Base-by-base conservation (phyloP, 495 filamentous ascomycete genomes). In the Aspergillus carlsbadensis region DNA sequence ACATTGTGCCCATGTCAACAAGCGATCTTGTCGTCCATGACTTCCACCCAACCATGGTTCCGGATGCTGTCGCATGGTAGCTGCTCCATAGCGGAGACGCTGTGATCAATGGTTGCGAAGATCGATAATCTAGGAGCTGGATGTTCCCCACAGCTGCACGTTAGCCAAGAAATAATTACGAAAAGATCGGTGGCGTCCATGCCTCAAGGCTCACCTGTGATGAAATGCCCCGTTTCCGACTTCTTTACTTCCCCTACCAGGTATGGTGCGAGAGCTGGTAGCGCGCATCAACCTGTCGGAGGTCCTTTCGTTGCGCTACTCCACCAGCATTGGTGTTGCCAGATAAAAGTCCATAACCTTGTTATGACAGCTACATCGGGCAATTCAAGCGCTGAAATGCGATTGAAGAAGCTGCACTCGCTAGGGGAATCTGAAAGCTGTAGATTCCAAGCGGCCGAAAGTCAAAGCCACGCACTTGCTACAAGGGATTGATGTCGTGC, bases 201-300 rank as follows among this genome's bases (percentile, higher is more conserved):
- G 26, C 26, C 52, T 15, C 41, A 29, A 4, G 26, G 4, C 52
- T 15, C 35, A 13, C 13, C 35, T 13, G 3, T 37, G 6, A 41
- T 42, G 35, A 44, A 20, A 20, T 22, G 43, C 54, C 21, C 21
- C 54, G 7, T 13, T 8, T 17, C 26, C 37, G 17, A 49, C 44
- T 57, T 57, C 21, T 41, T 39, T 49, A 57, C 45, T 42, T 57
- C 36, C 54, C 54, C 44, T 47, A 45, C 24, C 3, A 18, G 17
- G 54, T 43, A 49, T 48, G 48, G 54, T 56, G 53, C 45, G 3
- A n/a, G 17, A 49, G 37, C n/a, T 37, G 37, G 7, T 42, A 24
- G 6, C 36, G 4, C 3, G 24, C 35, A 4, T 37, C 10, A 13
- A 37, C 35, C 31, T 45, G 11, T 15, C n/a, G 20, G 36, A 21